Conservation (phyloP, 768 basidiomycete species). For the Amanita jacksonii region DNA sequence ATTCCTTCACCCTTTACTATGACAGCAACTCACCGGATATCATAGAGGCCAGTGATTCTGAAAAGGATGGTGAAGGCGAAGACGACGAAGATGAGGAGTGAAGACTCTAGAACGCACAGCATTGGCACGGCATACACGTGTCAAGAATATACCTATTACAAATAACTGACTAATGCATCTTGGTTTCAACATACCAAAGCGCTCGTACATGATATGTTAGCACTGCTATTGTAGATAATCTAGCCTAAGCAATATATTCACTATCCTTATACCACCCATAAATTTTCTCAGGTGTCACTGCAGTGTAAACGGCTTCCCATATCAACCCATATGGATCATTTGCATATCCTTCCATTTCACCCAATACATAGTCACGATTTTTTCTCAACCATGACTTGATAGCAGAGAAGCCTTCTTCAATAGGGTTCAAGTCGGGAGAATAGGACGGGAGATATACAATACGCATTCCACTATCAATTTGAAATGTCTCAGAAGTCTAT, state of each 20-base stretch:
- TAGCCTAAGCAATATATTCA: conserved; percentile 14
- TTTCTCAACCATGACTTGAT: conserved; percentile 16
- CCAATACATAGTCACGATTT: conserved; percentile 14
- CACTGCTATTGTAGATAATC: too few species aligned
- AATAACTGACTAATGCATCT: too few species aligned
- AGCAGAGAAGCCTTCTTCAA: conserved; percentile 21
- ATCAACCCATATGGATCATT: conserved; percentile 17
- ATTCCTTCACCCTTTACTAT: too few species aligned
- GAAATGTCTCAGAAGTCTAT: not conserved
- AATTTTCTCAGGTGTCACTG: conserved; percentile 16
- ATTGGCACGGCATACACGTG: too few species aligned
- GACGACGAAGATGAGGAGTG: too few species aligned
- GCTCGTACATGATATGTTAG: too few species aligned
- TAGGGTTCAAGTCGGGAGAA: conserved; percentile 24
- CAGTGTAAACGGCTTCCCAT: conserved; percentile 17
- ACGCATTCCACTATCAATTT: conserved; percentile 15
- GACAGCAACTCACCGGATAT: too few species aligned
- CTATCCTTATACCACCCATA: conserved; percentile 20
- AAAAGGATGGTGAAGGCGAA: too few species aligned
- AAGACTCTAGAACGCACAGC: too few species aligned
- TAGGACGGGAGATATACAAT: conserved; percentile 23
- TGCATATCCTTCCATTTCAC: conserved; percentile 9
- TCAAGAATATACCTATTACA: too few species aligned
- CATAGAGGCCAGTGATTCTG: too few species aligned
- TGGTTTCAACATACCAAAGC: too few species aligned